Conservation (phyloP, 306 rosid species). For the Cicer pinnatifidum region DNA sequence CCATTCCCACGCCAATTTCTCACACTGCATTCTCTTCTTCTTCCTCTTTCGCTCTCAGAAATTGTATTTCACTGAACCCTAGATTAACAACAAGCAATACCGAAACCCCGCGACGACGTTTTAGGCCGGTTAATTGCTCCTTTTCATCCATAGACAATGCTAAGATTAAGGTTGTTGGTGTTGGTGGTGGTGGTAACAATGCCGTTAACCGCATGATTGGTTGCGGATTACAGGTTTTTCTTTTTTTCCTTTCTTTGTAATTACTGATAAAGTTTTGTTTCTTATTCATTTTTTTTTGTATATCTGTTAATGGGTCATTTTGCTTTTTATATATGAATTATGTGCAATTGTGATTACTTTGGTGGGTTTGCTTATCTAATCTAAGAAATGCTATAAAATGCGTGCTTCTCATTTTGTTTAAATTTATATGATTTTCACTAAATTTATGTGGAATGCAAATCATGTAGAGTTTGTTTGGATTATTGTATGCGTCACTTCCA, state of each 20-base stretch:
- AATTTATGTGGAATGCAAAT: neutral
- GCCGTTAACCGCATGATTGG: conserved; percentile 97
- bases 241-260: neutral
- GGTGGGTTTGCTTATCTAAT: neutral
- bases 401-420: neutral
- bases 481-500: too few species aligned
- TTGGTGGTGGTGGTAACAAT: conserved; percentile 96
- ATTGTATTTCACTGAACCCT: conserved; percentile 42
- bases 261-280: neutral
- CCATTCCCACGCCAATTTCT: conserved; percentile 46
- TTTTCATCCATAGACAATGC: conserved; percentile 67
- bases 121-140: conserved; percentile 55
- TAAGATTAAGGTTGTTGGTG: conserved; percentile 90
- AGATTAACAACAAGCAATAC: conserved; percentile 37
- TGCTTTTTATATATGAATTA: neutral
- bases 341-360: neutral
- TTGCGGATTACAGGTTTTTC: conserved; percentile 77
- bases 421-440: neutral
- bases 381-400: neutral
- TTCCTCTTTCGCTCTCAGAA: conserved; percentile 32
- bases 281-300: neutral
- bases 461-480: neutral
- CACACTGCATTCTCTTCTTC: conserved; percentile 45
- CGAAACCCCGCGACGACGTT: conserved; percentile 45
- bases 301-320: conserved; percentile 1